Evolutionary conservation across 768 basidiomycete genomes (phyloP).

Genomic region (Pleurotus sapidus): DNA sequence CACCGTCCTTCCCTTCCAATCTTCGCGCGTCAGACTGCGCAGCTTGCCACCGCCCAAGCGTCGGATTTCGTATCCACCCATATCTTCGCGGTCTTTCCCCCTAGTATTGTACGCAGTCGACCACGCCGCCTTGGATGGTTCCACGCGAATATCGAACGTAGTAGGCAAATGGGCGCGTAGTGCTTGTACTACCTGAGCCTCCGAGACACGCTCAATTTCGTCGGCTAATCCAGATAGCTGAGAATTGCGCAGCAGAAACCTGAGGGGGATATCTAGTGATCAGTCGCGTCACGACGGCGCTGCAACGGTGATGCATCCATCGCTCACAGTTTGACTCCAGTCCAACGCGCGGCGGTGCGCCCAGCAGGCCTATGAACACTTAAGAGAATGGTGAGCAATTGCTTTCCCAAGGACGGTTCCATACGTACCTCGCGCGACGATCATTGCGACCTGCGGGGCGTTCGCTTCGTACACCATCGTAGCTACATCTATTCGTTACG

Average conservation of each 20-base stretch:
- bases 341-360: slow-evolving; percentile 38
- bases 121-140: slow-evolving; percentile 37
- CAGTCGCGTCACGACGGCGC: not conserved
- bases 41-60: slow-evolving; percentile 37
- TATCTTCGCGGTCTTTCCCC: slow-evolving; percentile 19
- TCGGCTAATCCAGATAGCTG: slow-evolving; percentile 23
- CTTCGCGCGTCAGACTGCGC: slow-evolving; percentile 25
- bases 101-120: slow-evolving; percentile 8
- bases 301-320: slow-evolving; percentile 6
- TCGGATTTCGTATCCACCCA: slow-evolving; percentile 66
- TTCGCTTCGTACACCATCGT: no score
- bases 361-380: no score
- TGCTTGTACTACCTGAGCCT: slow-evolving; percentile 48
- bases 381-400: no score
- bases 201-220: slow-evolving; percentile 12
- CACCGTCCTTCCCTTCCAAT: slow-evolving; percentile 64
- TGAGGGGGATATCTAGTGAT: slow-evolving; percentile 55
- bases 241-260: slow-evolving; percentile 45
- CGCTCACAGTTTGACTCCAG: slow-evolving; percentile 9
- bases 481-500: no score
- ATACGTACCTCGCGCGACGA: no score
- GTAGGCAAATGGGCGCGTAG: slow-evolving; percentile 46
- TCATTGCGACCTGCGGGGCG: no score
- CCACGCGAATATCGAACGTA: slow-evolving; percentile 58
- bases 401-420: no score